phyloP scores from a whole-genome alignment of 768 basidiomycete genomes.

The Gloeopeniophorella convolvens region DNA sequence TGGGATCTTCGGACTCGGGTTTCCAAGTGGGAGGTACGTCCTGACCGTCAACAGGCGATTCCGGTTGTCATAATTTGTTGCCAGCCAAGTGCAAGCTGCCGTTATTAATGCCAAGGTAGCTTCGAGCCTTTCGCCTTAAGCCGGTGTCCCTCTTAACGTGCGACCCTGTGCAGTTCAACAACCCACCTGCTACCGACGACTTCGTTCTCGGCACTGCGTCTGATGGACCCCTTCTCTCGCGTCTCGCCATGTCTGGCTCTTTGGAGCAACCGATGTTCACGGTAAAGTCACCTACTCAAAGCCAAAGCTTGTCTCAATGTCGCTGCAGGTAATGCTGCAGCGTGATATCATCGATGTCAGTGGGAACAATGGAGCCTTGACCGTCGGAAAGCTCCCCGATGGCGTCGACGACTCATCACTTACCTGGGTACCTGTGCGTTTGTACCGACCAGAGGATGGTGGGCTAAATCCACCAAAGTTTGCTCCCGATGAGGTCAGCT shows the following conservation, averaged over 20 bases:
- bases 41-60: neutral
- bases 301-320: neutral
- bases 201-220: conserved; percentile 7
- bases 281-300: conserved; percentile 27
- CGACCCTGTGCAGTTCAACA: conserved; percentile 7
- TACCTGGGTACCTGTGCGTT: conserved; percentile 60
- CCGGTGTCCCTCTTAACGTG: neutral
- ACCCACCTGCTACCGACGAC: conserved; percentile 9
- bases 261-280: conserved; percentile 39
- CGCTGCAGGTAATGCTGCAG: conserved; percentile 41
- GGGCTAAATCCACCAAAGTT: conserved; percentile 50
- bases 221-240: conserved; percentile 31
- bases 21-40: conserved; percentile 36
- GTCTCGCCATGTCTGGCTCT: conserved; percentile 29
- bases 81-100: conserved; percentile 10
- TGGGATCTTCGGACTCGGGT: conserved; percentile 72
- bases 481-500: conserved; percentile 50
- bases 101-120: conserved; percentile 8
- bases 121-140: neutral
- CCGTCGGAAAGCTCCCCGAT: conserved; percentile 57
- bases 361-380: conserved; percentile 57
- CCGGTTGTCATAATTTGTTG: neutral
- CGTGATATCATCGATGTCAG: conserved; percentile 65
- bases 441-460: conserved; percentile 44
- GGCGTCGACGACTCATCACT: conserved; percentile 43